These are phyloP conservation scores for Vanrija sp. DNA, from an alignment of 1,284 basidiomycete species.

Conservation along the genomic window DNA sequence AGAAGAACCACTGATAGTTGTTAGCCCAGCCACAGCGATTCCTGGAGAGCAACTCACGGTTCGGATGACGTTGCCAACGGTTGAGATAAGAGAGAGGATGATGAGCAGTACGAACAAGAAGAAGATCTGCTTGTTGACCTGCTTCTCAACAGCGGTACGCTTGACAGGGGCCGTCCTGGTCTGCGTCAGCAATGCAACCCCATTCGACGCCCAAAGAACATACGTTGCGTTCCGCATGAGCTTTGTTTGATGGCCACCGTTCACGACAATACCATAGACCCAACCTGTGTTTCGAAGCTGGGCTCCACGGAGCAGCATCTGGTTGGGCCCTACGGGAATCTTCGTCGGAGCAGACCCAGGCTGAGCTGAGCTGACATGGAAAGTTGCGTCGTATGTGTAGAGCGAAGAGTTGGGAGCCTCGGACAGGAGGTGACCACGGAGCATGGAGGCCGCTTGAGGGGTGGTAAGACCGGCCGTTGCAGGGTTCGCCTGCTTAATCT, in stretches of 20 bases:
- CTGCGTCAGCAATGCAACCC: not conserved
- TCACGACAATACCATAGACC: conserved; percentile 91
- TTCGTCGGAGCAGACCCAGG: conserved; percentile 56
- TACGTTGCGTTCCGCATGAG: conserved; percentile 90
- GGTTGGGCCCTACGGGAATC: conserved; percentile 89
- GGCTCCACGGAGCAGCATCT: conserved; percentile 87
- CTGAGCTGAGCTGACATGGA: conserved; percentile 58
- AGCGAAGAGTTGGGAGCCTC: conserved; percentile 98
- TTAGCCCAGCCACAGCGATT: not conserved
- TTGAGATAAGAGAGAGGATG: conserved; percentile 81
- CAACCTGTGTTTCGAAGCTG: conserved; percentile 96
- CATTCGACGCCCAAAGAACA: conserved; percentile 33
- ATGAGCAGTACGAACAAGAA: conserved; percentile 88
- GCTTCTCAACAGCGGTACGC: conserved; percentile 89
- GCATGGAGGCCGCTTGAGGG: conserved; percentile 66
- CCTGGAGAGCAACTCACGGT: conserved; percentile 46
- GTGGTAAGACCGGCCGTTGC: conserved; percentile 74
- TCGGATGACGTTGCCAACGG: conserved; percentile 85
- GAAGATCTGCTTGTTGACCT: conserved; percentile 96
- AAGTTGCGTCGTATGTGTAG: conserved; percentile 84
- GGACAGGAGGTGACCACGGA: conserved; percentile 80
- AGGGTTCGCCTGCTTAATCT: conserved; percentile 93
- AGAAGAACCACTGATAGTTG: conserved; percentile 68
- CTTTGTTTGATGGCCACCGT: conserved; percentile 98
- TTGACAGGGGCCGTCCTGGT: conserved; percentile 88